Percentiles rank a stretch among this genome's conserved stretches.
These are phyloP conservation scores for Paecilomyces fulvus DNA, from an alignment of 2,329 filamentous ascomycete genomes.

Conservation along the genomic window DNA sequence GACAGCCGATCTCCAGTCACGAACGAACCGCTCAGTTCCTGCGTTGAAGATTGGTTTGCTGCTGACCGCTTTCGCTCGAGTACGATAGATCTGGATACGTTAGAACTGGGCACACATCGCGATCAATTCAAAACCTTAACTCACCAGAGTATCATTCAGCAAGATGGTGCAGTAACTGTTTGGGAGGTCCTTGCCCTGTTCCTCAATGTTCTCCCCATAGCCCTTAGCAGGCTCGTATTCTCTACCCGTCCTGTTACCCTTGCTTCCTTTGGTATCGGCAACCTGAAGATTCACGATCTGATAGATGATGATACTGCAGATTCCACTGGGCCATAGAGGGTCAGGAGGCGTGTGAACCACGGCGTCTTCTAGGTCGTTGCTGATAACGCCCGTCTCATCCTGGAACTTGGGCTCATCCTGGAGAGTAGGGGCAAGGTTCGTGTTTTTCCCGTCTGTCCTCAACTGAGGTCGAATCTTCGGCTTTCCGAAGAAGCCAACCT, in stretches of 20 bases:
- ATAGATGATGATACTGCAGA: conserved; percentile 79
- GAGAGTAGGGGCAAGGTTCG: conserved; percentile 63
- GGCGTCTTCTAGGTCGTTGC: conserved; percentile 68
- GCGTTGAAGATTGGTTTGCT: conserved; percentile 97
- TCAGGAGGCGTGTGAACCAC: conserved; percentile 87
- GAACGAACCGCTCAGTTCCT: conserved; percentile 83
- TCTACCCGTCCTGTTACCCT: conserved; percentile 69
- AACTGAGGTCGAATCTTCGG: conserved; percentile 78
- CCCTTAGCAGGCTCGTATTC: conserved; percentile 84
- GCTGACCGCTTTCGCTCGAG: conserved; percentile 85
- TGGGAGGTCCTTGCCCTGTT: conserved; percentile 69
- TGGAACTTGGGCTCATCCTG: conserved; percentile 69
- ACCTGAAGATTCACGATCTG: conserved; percentile 93
- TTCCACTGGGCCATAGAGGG: conserved; percentile 88
- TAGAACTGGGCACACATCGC: background rate
- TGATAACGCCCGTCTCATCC: conserved; percentile 74
- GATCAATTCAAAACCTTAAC: conserved; percentile 10
- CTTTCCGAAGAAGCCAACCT: conserved; percentile 91
- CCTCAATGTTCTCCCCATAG: conserved; percentile 78
- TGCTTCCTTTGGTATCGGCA: conserved; percentile 79
- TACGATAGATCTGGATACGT: conserved; percentile 62
- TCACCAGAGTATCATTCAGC: conserved; percentile 72
- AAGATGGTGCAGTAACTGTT: conserved; percentile 92
- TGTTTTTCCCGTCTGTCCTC: conserved; percentile 77
- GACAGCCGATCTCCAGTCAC: conserved; percentile 84